A percentile compares a stretch with the other conserved stretches of the same genome.
phyloP scores from a whole-genome alignment of 495 filamentous ascomycete species.

The Daldinia caldariorum region DNA sequence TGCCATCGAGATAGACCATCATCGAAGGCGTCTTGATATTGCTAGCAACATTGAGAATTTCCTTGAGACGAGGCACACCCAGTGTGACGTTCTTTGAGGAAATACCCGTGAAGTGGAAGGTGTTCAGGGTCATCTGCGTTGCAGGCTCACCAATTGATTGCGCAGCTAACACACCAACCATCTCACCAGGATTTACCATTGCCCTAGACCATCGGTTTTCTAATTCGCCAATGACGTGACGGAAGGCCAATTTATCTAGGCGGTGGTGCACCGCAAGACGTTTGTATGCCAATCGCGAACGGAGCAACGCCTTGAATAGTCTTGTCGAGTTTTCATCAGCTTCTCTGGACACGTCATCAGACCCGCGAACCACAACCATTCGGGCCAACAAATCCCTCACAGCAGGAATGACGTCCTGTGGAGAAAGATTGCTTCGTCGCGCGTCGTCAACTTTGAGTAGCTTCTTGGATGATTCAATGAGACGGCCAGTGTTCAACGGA shows the following conservation, averaged over 20 bases:
- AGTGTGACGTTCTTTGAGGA: slow-evolving; percentile 99
- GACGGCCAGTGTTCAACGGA: slow-evolving; percentile 88
- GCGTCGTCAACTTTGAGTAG: slow-evolving; percentile 90
- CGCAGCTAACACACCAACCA: slow-evolving; percentile 97
- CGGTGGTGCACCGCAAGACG: slow-evolving; percentile 83
- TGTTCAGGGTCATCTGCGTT: slow-evolving; percentile 99
- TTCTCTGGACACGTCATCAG: slow-evolving; percentile 82
- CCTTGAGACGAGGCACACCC: slow-evolving; percentile 98
- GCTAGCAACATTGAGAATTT: slow-evolving; percentile 96
- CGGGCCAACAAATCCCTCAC: slow-evolving; percentile 79
- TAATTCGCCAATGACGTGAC: slow-evolving; percentile 90
- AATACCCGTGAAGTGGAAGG: slow-evolving; percentile 99
- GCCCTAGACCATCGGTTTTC: slow-evolving; percentile 85
- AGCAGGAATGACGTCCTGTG: slow-evolving; percentile 85
- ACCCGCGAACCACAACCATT: slow-evolving; percentile 83
- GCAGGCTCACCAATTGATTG: slow-evolving; percentile 99
- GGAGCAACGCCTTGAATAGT: slow-evolving; percentile 89
- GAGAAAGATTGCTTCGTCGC: slow-evolving; percentile 86
- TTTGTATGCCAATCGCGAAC: slow-evolving; percentile 91
- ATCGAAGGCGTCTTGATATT: slow-evolving; percentile 99
- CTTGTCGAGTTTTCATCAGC: slow-evolving; percentile 87
- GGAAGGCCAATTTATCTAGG: slow-evolving; percentile 90
- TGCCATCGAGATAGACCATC: slow-evolving; percentile 83
- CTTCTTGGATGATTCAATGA: slow-evolving; percentile 87
- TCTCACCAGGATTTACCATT: slow-evolving; percentile 88